Conservation (phyloP, 2,329 filamentous ascomycete species). For the Cordyceps pruinosa region DNA sequence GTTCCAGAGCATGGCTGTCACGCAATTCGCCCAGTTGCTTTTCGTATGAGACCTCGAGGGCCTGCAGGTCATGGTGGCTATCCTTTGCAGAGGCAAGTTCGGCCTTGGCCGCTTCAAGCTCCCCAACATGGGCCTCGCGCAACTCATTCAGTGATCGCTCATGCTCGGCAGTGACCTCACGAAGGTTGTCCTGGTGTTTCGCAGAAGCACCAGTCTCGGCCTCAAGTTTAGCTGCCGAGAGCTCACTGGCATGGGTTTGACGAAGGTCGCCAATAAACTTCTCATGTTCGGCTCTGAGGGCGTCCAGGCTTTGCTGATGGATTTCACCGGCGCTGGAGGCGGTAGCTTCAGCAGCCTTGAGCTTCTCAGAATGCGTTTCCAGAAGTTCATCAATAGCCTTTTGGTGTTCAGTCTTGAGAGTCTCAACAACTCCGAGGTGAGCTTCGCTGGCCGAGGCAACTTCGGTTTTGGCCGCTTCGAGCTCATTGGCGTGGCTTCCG, state of each 20-base stretch:
- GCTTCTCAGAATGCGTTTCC: slow-evolving; percentile 21
- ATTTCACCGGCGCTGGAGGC: slow-evolving; percentile 23
- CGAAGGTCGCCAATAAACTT: slow-evolving; percentile 41
- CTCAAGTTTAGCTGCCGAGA: slow-evolving; percentile 38
- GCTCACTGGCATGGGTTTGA: slow-evolving; percentile 31
- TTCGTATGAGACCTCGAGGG: slow-evolving; percentile 41
- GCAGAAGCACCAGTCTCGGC: neutral
- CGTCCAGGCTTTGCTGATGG: slow-evolving; percentile 26
- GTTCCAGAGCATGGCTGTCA: slow-evolving; percentile 31
- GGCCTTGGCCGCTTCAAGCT: slow-evolving; percentile 36
- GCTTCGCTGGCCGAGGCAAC: slow-evolving; percentile 25
- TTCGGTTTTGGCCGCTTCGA: slow-evolving; percentile 35
- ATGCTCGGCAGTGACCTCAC: slow-evolving; percentile 38
- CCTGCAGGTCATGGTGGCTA: neutral
- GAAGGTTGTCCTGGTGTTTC: neutral
- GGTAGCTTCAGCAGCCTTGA: slow-evolving; percentile 20
- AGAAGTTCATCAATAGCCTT: slow-evolving; percentile 42
- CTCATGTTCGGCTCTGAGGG: slow-evolving; percentile 47
- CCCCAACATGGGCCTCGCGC: slow-evolving; percentile 32
- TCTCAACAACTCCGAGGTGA: slow-evolving; percentile 30
- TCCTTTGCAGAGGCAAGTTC: slow-evolving; percentile 2
- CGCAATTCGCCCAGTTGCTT: slow-evolving; percentile 41
- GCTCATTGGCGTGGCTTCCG: slow-evolving; percentile 30
- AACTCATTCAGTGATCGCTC: slow-evolving; percentile 40
- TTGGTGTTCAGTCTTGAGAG: slow-evolving; percentile 43